Evolutionary conservation across 2,329 filamentous ascomycete genomes (phyloP).

Genomic region (Pochonia chlamydosporia): DNA sequence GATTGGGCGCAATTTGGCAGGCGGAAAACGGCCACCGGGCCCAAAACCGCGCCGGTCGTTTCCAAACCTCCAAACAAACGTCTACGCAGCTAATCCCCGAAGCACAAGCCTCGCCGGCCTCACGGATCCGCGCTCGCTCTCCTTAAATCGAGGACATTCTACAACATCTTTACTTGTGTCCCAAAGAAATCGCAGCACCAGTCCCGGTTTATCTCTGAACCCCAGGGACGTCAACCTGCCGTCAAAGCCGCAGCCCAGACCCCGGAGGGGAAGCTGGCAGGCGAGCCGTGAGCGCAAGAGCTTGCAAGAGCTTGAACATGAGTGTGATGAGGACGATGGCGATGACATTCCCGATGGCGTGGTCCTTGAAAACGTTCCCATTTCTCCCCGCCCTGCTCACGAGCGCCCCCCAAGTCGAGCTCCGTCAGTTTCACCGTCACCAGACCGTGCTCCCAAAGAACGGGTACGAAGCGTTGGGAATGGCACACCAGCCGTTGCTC

Average conservation of each 20-base stretch:
- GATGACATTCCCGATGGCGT: slow-evolving; percentile 75
- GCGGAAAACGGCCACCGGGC: slow-evolving; percentile 21
- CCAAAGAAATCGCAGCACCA: slow-evolving; percentile 44
- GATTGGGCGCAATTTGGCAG: slow-evolving; percentile 23
- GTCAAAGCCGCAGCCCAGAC: slow-evolving; percentile 22
- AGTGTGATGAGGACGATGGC: slow-evolving; percentile 70
- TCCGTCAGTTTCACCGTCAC: slow-evolving; percentile 47
- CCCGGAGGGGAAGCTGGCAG: slow-evolving; percentile 66
- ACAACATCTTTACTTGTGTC: slow-evolving; percentile 31
- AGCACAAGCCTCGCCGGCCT: slow-evolving; percentile 40
- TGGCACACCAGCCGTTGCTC: slow-evolving; percentile 54
- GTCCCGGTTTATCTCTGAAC: slow-evolving; percentile 41
- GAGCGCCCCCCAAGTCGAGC: slow-evolving; percentile 50
- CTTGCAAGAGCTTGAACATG: slow-evolving; percentile 64
- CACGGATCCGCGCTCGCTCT: slow-evolving; percentile 28
- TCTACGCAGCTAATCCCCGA: slow-evolving; percentile 42
- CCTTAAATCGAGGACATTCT: slow-evolving; percentile 21
- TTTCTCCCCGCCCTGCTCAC: slow-evolving; percentile 62
- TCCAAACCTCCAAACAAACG: slow-evolving; percentile 39
- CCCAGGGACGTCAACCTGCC: slow-evolving; percentile 35
- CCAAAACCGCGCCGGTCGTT: slow-evolving; percentile 34
- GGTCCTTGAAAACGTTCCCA: slow-evolving; percentile 74
- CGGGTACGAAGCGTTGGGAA: slow-evolving; percentile 54
- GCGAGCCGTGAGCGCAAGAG: slow-evolving; percentile 60
- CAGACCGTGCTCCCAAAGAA: slow-evolving; percentile 45